Percentiles rank a stretch among this genome's conserved stretches.
Conservation (phyloP, 2,329 filamentous ascomycete genomes). For the Pseudocercospora crystallina region DNA sequence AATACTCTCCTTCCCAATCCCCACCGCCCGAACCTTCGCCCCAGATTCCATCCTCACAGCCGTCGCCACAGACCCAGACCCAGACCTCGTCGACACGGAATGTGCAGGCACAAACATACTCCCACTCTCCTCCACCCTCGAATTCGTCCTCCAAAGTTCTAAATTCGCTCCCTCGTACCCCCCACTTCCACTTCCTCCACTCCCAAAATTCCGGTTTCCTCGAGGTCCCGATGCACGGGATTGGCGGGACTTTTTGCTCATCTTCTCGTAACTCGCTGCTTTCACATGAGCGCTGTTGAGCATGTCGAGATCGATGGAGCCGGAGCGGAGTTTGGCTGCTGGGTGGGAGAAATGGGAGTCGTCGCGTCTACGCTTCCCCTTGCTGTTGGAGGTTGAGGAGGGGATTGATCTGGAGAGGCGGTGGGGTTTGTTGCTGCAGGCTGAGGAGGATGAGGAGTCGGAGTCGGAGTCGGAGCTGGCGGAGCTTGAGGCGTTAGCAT, state of each 20-base stretch:
- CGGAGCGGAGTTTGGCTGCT: not conserved
- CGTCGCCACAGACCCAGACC: too few relatives aligned
- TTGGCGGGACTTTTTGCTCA: not conserved
- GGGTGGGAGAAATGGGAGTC: not conserved
- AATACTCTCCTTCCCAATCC: too few relatives aligned
- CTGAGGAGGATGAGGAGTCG: not conserved
- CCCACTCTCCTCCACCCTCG: not conserved
- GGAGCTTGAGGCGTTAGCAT: not conserved
- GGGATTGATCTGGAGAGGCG: not conserved
- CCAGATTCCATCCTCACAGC: too few relatives aligned
- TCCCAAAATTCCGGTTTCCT: not conserved
- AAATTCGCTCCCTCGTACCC: not conserved
- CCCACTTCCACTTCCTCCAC: not conserved
- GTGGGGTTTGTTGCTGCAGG: not conserved
- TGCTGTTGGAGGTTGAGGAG: too few relatives aligned
- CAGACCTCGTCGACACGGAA: too few relatives aligned
- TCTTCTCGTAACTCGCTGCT: constrained; percentile 7
- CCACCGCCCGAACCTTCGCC: too few relatives aligned
- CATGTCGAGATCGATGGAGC: constrained; percentile 11
- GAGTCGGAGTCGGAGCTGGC: not conserved
- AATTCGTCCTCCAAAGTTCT: constrained; percentile 8
- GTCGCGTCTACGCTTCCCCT: not conserved
- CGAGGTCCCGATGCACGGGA: not conserved
- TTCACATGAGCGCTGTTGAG: constrained; percentile 6
- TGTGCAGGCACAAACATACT: too few relatives aligned